Base-by-base conservation (phyloP, 345 rosid genomes). In the Abelmoschus esculentus region DNA sequence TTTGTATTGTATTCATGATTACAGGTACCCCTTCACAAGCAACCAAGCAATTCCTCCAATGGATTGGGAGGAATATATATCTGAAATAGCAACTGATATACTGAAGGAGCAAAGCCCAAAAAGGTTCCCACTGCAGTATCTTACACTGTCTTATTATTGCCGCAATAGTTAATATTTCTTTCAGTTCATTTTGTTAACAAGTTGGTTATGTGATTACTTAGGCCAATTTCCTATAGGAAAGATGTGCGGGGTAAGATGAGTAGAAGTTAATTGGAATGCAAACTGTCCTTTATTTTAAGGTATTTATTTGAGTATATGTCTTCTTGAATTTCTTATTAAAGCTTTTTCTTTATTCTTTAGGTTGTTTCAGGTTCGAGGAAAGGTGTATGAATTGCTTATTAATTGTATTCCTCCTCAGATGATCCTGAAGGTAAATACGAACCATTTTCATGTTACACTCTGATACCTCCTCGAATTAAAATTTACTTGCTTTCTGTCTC, bases 21-120 rank as follows among this genome's bases (percentile, higher is more conserved):
- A 42, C 40, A 64, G 68, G 18, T 64, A 64, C 96, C 97, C 14
- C 88, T 36, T 91, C 75, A 73, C 81, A 49, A 69, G 62, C 79
- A 86, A 88, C 80, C 99, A 91, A 79, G 82, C 70, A 67, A 91
- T 95, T 69, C 87, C 93, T 13, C 86, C 92, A 9, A 88, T 91
- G 96, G 97, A 95, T 65, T 95, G 99, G 97, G 99, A 91, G 81
- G 96, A 91, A 80, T 95, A 87, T 80, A 80, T 91, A 77, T 67
- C 85, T 78, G 93, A 89, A 84, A 82, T 95, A 76, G 86, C 96
- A 70, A 83, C 93, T 3, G 98, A 91, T 73, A 80, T 89, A 73
- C 86, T 95, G 97, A 84, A 79, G 86, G 99, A 95, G 83, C 97
- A 95, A 76, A 95, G 97, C 74, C 65, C 65, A 32, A 60, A 60